A percentile compares a stretch with the other conserved stretches of the same genome.
Evolutionary conservation across 1,284 basidiomycete species (phyloP).

Genomic region (Nidula niveotomentosa): DNA sequence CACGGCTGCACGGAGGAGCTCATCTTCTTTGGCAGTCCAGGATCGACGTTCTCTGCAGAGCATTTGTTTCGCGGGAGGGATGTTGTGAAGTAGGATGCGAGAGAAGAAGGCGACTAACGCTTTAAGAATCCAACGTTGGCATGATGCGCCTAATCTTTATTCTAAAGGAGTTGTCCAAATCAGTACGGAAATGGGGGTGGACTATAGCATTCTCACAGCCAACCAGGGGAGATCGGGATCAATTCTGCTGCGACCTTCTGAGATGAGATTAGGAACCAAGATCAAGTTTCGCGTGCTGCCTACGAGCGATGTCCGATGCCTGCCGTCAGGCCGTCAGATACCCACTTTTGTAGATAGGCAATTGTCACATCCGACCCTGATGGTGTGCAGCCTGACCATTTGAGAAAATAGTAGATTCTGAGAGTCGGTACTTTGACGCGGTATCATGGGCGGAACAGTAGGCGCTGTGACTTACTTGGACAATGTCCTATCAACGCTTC

Average conservation of each 20-base stretch:
- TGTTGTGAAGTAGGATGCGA: constrained; percentile 13
- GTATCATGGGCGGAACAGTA: too few species aligned
- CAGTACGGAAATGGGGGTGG: background rate
- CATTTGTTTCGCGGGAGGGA: constrained; percentile 20
- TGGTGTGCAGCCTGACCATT: too few species aligned
- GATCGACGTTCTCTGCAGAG: constrained; percentile 51
- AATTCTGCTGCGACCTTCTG: background rate
- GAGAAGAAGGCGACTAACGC: constrained; percentile 18
- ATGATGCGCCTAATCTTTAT: constrained; percentile 29
- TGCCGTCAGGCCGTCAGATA: constrained; percentile 12
- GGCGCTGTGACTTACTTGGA: too few species aligned
- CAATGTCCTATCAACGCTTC: too few species aligned
- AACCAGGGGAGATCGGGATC: constrained; percentile 4
- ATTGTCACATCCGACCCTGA: background rate
- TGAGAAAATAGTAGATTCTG: too few species aligned
- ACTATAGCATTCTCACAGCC: constrained; percentile 2
- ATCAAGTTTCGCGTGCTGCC: constrained; percentile 15
- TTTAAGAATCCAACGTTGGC: constrained; percentile 23
- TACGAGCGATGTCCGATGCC: constrained; percentile 23
- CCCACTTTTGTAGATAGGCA: background rate
- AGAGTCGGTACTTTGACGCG: too few species aligned
- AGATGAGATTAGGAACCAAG: constrained; percentile 10
- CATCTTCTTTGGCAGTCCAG: constrained; percentile 57
- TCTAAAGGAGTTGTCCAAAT: constrained; percentile 11
- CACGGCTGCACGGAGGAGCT: constrained; percentile 51